These are phyloP conservation scores for Colletotrichum lindemuthianum DNA, from an alignment of 2,329 filamentous ascomycete genomes.

Conservation along the genomic window DNA sequence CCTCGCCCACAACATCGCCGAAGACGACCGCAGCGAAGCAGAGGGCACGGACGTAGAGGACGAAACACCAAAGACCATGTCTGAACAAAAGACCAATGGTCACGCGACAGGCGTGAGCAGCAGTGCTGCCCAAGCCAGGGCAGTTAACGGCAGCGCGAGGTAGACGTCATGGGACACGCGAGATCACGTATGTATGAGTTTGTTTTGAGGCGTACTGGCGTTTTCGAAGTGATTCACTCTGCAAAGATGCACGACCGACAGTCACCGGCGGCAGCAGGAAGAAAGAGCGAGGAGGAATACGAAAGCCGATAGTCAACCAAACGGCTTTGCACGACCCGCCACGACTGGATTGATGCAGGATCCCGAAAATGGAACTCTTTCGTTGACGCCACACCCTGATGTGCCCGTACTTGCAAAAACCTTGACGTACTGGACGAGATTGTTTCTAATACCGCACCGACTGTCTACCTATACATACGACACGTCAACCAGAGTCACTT, in stretches of 20 bases:
- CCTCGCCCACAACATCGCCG: constrained; percentile 66
- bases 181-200: constrained; percentile 4
- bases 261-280: too few relatives aligned
- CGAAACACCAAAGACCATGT: constrained; percentile 36
- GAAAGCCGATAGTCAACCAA: too few relatives aligned
- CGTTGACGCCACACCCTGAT: too few relatives aligned
- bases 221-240: constrained; percentile 10
- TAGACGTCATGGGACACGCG: neutral
- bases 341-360: too few relatives aligned
- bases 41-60: constrained; percentile 68
- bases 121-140: constrained; percentile 18
- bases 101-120: constrained; percentile 28
- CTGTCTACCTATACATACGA: neutral
- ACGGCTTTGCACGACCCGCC: too few relatives aligned
- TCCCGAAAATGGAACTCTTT: neutral
- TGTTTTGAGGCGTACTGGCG: neutral
- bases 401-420: too few relatives aligned
- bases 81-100: constrained; percentile 24
- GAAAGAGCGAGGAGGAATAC: too few relatives aligned
- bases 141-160: constrained; percentile 20
- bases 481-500: constrained; percentile 2
- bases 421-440: neutral
- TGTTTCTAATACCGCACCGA: neutral
- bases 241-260: too few relatives aligned
- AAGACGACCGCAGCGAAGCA: constrained; percentile 77